Base-by-base conservation (phyloP, 2,329 filamentous ascomycete species). In the Sporothrix brunneoviolacea region DNA sequence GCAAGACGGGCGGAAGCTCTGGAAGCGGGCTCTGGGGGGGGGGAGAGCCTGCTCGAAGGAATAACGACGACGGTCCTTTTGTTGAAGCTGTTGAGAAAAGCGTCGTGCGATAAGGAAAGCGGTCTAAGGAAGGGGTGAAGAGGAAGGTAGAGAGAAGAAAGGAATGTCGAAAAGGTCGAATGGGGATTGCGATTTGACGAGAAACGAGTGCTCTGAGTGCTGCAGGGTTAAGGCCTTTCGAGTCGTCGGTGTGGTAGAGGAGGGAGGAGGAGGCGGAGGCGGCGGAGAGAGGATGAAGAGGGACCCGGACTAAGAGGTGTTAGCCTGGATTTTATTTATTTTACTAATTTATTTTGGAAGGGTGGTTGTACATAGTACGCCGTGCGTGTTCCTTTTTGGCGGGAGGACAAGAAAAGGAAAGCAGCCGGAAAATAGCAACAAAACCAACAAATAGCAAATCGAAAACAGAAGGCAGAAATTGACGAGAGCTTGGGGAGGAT, bases 271-370 rank as follows among this genome's bases (percentile, higher is more conserved):
- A 15, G 38, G 35, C 19, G 46, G 46, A 35, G 46, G 38, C 30
- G 19, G 32, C 28, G 46, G 28, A 21, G 24, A 32, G 45, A 40
- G n/a, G 43, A 28, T 38, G 27, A 27, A 39, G 35, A 39, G 7
- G 28, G 18, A 32, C 7, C 22, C 22, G 22, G 37, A 35, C 45
- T 48, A 48, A 30, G n/a, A 6, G 27, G 36, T n/a, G n/a, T 33
- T 48, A 48, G 45, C 35, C 19, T 38, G 24, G 44, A 24, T 47
- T 47, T 47, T 47, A 39, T 48, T 36, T 18, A 33, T 40, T 40
- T 48, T 19, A 13, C 12, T 35, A 13, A 15, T 35, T 32, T 48
- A 33, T 18, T 48, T 15, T 40, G 24, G 28, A 24, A 27, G 45
- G n/a, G 44, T 24, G 35, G 44, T 39, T 39, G 44, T 32, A n/a